Conservation (phyloP, 1,284 basidiomycete species). For the Trichosporon faecale region DNA sequence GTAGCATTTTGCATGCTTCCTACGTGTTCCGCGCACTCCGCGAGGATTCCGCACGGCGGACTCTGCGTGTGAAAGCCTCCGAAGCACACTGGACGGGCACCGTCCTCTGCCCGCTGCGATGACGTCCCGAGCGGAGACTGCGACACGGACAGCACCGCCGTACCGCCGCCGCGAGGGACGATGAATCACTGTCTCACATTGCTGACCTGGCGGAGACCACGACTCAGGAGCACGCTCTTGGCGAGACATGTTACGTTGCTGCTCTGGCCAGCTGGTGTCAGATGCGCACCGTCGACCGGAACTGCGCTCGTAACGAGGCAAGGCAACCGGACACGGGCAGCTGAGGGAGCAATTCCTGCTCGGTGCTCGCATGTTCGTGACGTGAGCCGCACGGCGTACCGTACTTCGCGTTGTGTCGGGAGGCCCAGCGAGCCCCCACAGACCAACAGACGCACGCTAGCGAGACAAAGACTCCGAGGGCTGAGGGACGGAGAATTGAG, state of each 20-base stretch:
- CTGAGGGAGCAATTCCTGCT: not conserved
- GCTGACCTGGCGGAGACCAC: not conserved
- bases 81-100: not conserved
- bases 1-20: too few species aligned
- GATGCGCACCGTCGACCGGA: not conserved
- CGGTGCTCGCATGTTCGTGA: not conserved
- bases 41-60: not conserved
- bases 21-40: too few species aligned
- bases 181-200: not conserved
- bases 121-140: not conserved
- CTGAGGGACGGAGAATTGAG: not conserved
- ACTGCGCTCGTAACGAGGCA: not conserved
- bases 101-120: not conserved
- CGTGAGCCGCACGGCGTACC: not conserved
- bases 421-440: not conserved
- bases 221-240: not conserved
- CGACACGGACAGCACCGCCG: not conserved
- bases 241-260: not conserved
- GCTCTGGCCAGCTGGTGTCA: not conserved
- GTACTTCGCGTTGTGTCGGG: not conserved
- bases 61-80: not conserved
- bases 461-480: not conserved
- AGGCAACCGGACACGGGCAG: not conserved
- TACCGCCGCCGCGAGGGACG: not conserved
- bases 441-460: not conserved